Evolutionary conservation across 345 rosid species (phyloP).

Genomic region (Acer campestre): DNA sequence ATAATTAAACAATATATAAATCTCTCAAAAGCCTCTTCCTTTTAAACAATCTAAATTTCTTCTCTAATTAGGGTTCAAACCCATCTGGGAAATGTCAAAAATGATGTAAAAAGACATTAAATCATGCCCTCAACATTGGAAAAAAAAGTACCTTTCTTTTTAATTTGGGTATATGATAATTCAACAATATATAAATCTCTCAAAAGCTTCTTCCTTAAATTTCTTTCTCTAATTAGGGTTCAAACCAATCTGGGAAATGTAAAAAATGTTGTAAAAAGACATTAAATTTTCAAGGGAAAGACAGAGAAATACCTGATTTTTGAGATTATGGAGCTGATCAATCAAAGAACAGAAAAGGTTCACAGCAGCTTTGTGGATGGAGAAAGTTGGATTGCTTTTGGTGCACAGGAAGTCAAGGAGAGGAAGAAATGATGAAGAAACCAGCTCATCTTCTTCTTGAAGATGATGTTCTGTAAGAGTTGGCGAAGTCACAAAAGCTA

Average conservation of each 20-base stretch:
- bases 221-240: too few species aligned
- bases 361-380: conserved; percentile 40
- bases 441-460: conserved; percentile 12
- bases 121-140: too few species aligned
- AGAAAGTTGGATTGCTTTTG: conserved; percentile 32
- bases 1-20: neutral
- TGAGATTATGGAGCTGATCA: conserved; percentile 37
- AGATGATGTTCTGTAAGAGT: conserved; percentile 15
- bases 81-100: neutral
- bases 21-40: neutral
- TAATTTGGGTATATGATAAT: too few species aligned
- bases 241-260: too few species aligned
- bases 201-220: too few species aligned
- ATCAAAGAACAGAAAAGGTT: conserved; percentile 34
- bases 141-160: too few species aligned
- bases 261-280: too few species aligned
- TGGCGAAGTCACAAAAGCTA: conserved; percentile 49
- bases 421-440: conserved; percentile 32
- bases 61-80: neutral
- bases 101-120: neutral
- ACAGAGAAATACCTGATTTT: conserved; percentile 35
- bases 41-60: neutral
- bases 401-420: conserved; percentile 51
- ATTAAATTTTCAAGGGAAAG: neutral
- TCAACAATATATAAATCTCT: too few species aligned